Conservation (phyloP, 2,329 filamentous ascomycete genomes). For the Pseudocercospora musae region DNA sequence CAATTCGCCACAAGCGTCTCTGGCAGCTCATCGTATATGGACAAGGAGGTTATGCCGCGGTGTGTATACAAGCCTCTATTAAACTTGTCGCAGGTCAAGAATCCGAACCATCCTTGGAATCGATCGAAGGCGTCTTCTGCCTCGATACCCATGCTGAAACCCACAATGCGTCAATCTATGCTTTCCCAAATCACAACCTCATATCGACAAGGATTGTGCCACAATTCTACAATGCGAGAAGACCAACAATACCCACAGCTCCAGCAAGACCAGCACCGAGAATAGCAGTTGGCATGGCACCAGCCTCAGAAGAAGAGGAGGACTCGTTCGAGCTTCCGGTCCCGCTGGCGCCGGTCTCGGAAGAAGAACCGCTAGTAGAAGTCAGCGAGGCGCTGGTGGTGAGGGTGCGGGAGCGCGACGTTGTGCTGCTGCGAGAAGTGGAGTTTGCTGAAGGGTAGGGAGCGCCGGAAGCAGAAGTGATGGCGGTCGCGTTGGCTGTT, state of each 20-base stretch:
- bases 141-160: too few relatives aligned
- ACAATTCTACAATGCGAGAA: conserved; percentile 1
- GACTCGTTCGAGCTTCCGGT: not conserved
- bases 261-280: conserved; percentile 36
- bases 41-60: not conserved
- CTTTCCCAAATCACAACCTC: not conserved
- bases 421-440: conserved; percentile 2
- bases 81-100: not conserved
- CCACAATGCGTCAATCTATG: not conserved
- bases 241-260: conserved; percentile 8
- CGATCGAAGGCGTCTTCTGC: not conserved
- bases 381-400: not conserved
- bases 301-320: conserved; percentile 13
- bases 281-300: conserved; percentile 36
- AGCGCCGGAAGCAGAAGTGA: conserved; percentile 9
- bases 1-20: not conserved
- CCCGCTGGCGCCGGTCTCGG: conserved; percentile 1
- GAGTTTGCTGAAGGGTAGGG: conserved; percentile 6
- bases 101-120: not conserved
- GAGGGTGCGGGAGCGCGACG: not conserved
- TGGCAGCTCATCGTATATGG: not conserved
- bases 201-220: not conserved
- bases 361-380: not conserved
- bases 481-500: conserved; percentile 22
- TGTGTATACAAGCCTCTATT: not conserved